These are phyloP conservation scores for Rhodotorula mucilaginosa DNA, from an alignment of 1,284 basidiomycete species.

Conservation along the genomic window DNA sequence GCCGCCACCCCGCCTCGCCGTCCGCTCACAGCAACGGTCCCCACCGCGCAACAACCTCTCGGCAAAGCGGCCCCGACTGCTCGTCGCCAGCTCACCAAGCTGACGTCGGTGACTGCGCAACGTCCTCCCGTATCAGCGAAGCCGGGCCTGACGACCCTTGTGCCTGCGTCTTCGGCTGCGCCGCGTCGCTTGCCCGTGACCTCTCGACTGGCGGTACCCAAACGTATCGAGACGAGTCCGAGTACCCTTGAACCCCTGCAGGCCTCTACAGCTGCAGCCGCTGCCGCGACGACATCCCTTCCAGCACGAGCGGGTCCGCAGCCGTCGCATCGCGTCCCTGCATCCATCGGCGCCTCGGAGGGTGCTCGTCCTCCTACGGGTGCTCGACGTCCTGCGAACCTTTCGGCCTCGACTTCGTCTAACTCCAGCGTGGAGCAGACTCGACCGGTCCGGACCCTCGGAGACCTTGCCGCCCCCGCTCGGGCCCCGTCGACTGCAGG, in stretches of 20 bases:
- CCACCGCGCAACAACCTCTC: not conserved
- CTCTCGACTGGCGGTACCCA: not conserved
- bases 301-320: not conserved
- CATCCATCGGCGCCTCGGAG: too few species aligned
- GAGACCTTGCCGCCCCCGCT: not conserved
- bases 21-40: not conserved
- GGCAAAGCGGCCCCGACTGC: constrained; percentile 26
- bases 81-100: constrained; percentile 24
- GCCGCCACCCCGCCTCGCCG: not conserved
- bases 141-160: not conserved
- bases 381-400: not conserved
- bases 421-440: not conserved
- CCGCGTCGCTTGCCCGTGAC: not conserved
- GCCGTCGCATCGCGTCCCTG: not conserved
- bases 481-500: not conserved
- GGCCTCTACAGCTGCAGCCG: not conserved
- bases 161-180: not conserved
- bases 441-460: not conserved
- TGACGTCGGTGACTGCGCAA: constrained; percentile 9
- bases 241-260: not conserved
- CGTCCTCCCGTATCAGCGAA: not conserved
- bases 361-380: too few species aligned
- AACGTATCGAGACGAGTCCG: not conserved
- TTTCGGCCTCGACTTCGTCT: not conserved
- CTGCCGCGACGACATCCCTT: not conserved